Evolutionary conservation across 495 filamentous ascomycete genomes (phyloP), one percentile per base, ranked within the genome.

Genomic region (Aspergillus indologenus): DNA sequence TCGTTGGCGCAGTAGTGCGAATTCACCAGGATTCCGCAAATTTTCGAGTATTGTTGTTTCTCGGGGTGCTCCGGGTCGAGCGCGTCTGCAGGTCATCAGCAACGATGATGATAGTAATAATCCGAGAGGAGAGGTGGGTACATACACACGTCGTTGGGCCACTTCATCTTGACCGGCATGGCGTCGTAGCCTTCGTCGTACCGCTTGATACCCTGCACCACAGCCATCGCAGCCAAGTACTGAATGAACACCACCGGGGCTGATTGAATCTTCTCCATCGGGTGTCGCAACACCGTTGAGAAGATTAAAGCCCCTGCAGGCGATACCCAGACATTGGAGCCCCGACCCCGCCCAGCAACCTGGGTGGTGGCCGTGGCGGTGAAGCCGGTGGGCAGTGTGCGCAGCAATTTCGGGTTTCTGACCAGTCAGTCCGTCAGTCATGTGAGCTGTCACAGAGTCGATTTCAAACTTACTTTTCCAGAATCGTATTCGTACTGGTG

Each of bases 171-270:
- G 42, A 98, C 83, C 9, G 90, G 90, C 29, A 96, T 60, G 0
- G 82, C 73, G 40, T 81, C 77, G 69, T 95, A 98, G 48, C 88
- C 87, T 18, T 72, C 71, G 53, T 82, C 91, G 67, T 97, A 98
- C 23, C 78, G 80, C 62, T 90, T 86, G 65, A 98, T 85, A 0
- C 90, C 94, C 56, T 90, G 84, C 9, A 96, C 87, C 31, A 91
- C 89, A n/a, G 94, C 95, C 46, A 98, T 79, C 3, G 91, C 92
- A 1, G 90, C 86, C 15, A 98, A 80, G 65, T 98, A 98, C 66
- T 98, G 94, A 45, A 98, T 80, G 75, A 98, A 97, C 6, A 96
- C 86, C 4, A 98, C 89, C 1, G 95, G 93, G 0, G 94, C 89
- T 1, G 82, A 81, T 5, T 82, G 71, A 17, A 84, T 84, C 51